Base-by-base conservation (phyloP, 257 asterid species). In the Fraxinus americana region DNA sequence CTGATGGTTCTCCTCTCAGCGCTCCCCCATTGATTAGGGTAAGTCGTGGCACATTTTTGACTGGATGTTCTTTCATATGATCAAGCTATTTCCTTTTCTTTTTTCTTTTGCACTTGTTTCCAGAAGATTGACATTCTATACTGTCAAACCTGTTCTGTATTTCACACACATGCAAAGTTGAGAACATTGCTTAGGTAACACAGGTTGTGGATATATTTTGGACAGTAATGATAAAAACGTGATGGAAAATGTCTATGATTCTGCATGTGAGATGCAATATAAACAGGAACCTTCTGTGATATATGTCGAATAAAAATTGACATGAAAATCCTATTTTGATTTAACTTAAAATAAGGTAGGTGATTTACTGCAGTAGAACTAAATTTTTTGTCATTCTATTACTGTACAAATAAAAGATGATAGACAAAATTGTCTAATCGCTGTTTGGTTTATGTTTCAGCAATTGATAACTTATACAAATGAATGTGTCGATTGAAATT, bases 1-100 rank as follows among this genome's bases (percentile, higher is more conserved):
- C 90, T 34, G 97, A 95, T 84, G 99, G 99, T 81, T 87, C 97
- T 77, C 99, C 98, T 65, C 91, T 95, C 75, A 78, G 70, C 83
- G 88, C 96, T 83, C 99, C 99, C 67, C 99, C 98, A 32, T 82
- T 95, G 82, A 78, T 95, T 78, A 87, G 88, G 90, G 99, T 95
- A 85, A 82, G 80, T 74, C 79, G 29, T 74, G 57, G 61, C 67
- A 59, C 67, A 77, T 71, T 66, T 45, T 63, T 70, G 32, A 23
- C 30, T 59, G 72, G 30, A 17, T 21, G 36, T 71, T 67, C 50
- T 50, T n/a, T 48, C 66, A 39, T 48, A 38, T 66, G 59, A 80
- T 57, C 36, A 36, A 71, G 3, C 27, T 7, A 5, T 17, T 57
- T n/a, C 27, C 29, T 1, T 5, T 6, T 38, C 2, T 38, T 7